Base-by-base conservation (phyloP, 805 yeast genomes). In the Zygoascus ofunaensis region DNA sequence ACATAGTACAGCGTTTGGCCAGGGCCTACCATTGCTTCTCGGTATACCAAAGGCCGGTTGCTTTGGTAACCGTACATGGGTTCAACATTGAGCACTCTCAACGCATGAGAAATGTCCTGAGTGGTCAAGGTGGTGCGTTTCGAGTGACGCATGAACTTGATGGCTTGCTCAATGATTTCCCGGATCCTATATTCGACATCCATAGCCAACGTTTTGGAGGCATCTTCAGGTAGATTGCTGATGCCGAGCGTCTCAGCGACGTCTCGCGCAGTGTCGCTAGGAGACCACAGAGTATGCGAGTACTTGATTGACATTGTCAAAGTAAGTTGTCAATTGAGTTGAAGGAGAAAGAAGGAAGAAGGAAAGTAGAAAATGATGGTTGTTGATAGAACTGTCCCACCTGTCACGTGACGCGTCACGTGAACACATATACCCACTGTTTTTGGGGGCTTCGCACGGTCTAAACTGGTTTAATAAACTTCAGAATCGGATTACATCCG, bases 121-220 rank as follows among this genome's bases (percentile, higher is more conserved):
- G 95, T 85, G 22, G 87, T 78, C 32, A 92, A 66, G 0, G 84
- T 74, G 48, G 83, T 82, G 39, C 97, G 70, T 62, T 89, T 90
- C 22, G 92, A 79, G 63, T 92, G 97, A 54, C 96, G 74, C 90
- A 90, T 92, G 64, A 90, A 90, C 62, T 92, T 92, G 45, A 83
- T 78, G 18, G 98, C 97, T 52, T 92, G 95, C 61, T 92, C 98
- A 48, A 94, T 69, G 34, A 92, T 84, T 65, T 92, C 97, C 61
- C 90, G 90, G 52, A 92, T 85, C 50, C 98, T 76, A 62, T 94
- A 92, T 66, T 92, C 99, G n/a, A 92, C 94, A 61, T 92, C 99
- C 98, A 92, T 92, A 4, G 99, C 97, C 49, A 92, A 68, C 50
- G 92, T 86, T 58, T 87, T 85, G 39, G 96, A 83, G 1, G 90